A percentile compares a stretch with the other conserved stretches of the same genome.
phyloP scores from a whole-genome alignment of 2,329 filamentous ascomycete genomes.

The Aspergillus pseudonomiae region DNA sequence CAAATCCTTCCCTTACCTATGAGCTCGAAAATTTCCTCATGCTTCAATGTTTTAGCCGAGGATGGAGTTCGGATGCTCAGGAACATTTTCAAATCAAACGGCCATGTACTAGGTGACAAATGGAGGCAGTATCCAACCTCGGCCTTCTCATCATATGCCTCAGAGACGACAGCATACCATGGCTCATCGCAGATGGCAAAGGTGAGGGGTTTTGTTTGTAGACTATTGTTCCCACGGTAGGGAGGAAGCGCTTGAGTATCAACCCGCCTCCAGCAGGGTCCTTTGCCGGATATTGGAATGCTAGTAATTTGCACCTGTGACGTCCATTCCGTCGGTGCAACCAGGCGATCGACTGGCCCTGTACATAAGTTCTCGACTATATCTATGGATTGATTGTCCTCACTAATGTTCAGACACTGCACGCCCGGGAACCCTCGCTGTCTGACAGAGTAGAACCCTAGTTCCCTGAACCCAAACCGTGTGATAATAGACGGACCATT shows the following conservation, averaged over 20 bases:
- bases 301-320: constrained; percentile 54
- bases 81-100: constrained; percentile 29
- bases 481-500: constrained; percentile 50
- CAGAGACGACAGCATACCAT: constrained; percentile 44
- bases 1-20: constrained; percentile 57
- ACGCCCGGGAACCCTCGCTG: constrained; percentile 57
- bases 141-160: constrained; percentile 36
- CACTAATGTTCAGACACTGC: constrained; percentile 55
- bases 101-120: constrained; percentile 30
- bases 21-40: constrained; percentile 51
- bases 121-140: constrained; percentile 42
- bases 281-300: constrained; percentile 56
- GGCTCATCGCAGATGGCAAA: constrained; percentile 23
- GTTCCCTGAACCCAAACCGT: constrained; percentile 54
- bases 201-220: constrained; percentile 36
- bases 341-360: constrained; percentile 53
- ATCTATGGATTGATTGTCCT: constrained; percentile 52
- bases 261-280: constrained; percentile 55
- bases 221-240: constrained; percentile 45
- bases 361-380: constrained; percentile 60
- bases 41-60: constrained; percentile 27
- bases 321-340: constrained; percentile 41
- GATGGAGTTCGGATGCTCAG: constrained; percentile 35
- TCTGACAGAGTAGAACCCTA: constrained; percentile 57
- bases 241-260: constrained; percentile 51